Base-by-base conservation (phyloP, 2,329 filamentous ascomycete species). In the Dactylellina sp. region DNA sequence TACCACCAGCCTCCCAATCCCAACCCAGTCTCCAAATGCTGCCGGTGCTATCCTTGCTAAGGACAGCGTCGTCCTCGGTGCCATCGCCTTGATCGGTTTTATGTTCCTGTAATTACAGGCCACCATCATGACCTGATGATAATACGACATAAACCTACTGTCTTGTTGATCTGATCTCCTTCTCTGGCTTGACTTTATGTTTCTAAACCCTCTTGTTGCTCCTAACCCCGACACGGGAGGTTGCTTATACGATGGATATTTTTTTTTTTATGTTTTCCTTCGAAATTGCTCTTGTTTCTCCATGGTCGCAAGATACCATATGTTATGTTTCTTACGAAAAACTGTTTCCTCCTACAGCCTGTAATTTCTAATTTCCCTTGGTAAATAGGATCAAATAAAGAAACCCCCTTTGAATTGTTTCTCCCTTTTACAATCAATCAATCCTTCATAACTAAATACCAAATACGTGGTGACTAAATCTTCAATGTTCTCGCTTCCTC, bases 41-140 rank as follows among this genome's bases (percentile, higher is more conserved):
- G 70, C 70, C 20, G 70, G 70, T 44, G 39, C 61, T 40, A 46
- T 74, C 46, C 14, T 74, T 35, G 70, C 53, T 25, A 60, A 60
- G 55, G 47, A 74, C 24, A 61, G 61, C 42, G 11, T 74, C 39
- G 32, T 66, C 28, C 46, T 66, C 22, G 70, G 70, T 57, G 55
- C 37, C 25, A 39, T 74, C 35, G 70, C 70, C 22, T 40, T 74
- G n/a, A 52, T 64, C 49, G 70, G 70, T n/a, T 74, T 74, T 61
- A 46, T 74, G 53, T 56, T 74, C 28, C 40, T 74, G 55, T 74
- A 74, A 56, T 56, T 24, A 12, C 50, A 47, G 20, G 7, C 12
- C 6, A 7, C 12, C 22, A 42, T n/a, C 18, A 42, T 44, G 37
- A 25, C 24, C 14, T 25, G 37, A 64, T 16, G 49, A 53, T 22